Conservation (phyloP, 2,329 filamentous ascomycete genomes). For the Pseudogymnoascus sp. region DNA sequence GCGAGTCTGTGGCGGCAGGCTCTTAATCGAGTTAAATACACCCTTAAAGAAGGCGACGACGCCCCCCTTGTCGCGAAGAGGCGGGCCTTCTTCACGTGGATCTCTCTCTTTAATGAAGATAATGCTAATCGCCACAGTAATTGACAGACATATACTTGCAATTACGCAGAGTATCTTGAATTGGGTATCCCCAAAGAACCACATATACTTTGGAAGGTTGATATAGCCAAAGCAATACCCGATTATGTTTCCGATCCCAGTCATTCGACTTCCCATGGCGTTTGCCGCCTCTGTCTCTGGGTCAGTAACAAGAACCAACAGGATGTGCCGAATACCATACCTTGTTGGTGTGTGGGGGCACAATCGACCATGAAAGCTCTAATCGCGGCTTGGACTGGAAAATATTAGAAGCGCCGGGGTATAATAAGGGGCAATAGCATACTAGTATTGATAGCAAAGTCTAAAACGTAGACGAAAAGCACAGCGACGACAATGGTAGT, state of each 20-base stretch:
- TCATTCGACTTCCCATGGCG: conserved; percentile 83
- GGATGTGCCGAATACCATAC: conserved; percentile 22
- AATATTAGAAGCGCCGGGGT: conserved; percentile 8
- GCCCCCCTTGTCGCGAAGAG: conserved; percentile 51
- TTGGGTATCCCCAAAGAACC: conserved; percentile 78
- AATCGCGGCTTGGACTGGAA: conserved; percentile 74
- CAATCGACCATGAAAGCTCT: conserved; percentile 91
- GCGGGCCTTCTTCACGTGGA: conserved; percentile 61
- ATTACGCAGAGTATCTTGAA: conserved; percentile 90
- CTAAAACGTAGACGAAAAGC: conserved; percentile 77
- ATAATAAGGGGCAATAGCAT: conserved; percentile 24
- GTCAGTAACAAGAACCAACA: not conserved
- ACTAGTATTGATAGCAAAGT: conserved; percentile 93
- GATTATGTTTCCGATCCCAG: conserved; percentile 81
- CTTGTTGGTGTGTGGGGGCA: conserved; percentile 82
- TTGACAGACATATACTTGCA: conserved; percentile 62
- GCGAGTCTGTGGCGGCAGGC: conserved; percentile 72
- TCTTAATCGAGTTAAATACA: conserved; percentile 66
- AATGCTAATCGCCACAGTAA: conserved; percentile 65
- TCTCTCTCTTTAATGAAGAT: conserved; percentile 67
- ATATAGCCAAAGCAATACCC: conserved; percentile 84
- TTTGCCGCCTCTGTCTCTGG: conserved; percentile 64
- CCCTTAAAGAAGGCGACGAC: conserved; percentile 71
- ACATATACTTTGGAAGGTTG: conserved; percentile 64
- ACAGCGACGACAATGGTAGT: conserved; percentile 72